A percentile compares a stretch with the other conserved stretches of the same genome.
These are phyloP conservation scores for Alternaria solani DNA, from an alignment of 2,329 filamentous ascomycete genomes.

Conservation along the genomic window DNA sequence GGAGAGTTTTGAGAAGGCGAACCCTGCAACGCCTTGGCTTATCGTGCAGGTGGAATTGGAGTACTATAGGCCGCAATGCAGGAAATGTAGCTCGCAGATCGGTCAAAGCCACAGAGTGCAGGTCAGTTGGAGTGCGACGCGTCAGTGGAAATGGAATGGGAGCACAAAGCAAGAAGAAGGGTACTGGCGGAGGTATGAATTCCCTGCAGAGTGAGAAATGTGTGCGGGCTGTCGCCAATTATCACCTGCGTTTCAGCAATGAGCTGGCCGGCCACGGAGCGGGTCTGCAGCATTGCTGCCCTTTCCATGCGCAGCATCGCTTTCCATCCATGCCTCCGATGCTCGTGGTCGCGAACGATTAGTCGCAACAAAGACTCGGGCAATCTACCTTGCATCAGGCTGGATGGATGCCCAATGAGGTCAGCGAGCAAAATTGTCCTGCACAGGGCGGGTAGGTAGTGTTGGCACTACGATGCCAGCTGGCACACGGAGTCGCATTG, in stretches of 20 bases:
- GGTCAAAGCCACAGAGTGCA: conserved; percentile 48
- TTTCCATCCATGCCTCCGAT: conserved; percentile 42
- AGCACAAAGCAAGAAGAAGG: conserved; percentile 34
- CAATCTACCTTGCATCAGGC: conserved; percentile 49
- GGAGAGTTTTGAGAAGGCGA: conserved; percentile 49
- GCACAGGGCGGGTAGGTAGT: conserved; percentile 42
- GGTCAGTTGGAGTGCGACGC: conserved; percentile 39
- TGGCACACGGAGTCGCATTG: conserved; percentile 42
- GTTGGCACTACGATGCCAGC: conserved; percentile 46
- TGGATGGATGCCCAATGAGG: conserved; percentile 42
- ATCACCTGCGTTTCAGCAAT: conserved; percentile 48
- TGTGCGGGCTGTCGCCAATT: conserved; percentile 46
- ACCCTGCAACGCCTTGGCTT: conserved; percentile 52
- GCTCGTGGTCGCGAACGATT: conserved; percentile 49
- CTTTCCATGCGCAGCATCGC: conserved; percentile 41
- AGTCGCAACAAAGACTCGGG: conserved; percentile 46
- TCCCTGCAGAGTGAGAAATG: conserved; percentile 42
- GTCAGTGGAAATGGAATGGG: conserved; percentile 43
- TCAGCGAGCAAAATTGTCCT: conserved; percentile 43
- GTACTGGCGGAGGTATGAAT: conserved; percentile 44
- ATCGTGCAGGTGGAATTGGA: conserved; percentile 46
- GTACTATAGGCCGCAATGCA: conserved; percentile 52
- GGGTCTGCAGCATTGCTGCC: conserved; percentile 48
- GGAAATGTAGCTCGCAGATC: conserved; percentile 43
- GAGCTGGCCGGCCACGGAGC: conserved; percentile 48